These are phyloP conservation scores for Raffaelea arxii DNA, from an alignment of 2,329 filamentous ascomycete genomes.

Conservation along the genomic window DNA sequence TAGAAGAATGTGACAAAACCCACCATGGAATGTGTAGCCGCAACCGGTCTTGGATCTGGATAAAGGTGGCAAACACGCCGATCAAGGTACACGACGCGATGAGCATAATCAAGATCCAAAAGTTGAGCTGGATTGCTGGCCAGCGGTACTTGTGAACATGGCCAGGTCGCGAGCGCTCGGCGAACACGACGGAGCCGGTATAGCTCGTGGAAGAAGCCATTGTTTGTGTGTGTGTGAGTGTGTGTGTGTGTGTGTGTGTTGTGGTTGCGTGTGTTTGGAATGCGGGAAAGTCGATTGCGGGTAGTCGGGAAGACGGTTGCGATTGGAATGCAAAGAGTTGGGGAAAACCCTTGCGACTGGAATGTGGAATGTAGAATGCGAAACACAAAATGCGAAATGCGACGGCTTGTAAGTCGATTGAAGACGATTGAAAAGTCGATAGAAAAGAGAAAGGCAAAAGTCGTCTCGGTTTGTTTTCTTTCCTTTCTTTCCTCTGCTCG, in stretches of 20 bases:
- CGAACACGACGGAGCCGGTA: slow-evolving; percentile 7
- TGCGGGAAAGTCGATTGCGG: no score
- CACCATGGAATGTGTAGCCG: slow-evolving; percentile 50
- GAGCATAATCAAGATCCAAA: slow-evolving; percentile 60
- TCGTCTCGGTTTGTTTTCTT: no score
- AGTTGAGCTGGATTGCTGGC: slow-evolving; percentile 56
- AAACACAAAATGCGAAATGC: no score
- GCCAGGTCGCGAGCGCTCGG: slow-evolving; percentile 27
- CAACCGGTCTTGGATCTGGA: slow-evolving; percentile 47
- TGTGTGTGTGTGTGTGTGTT: background rate
- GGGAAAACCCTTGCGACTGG: no score
- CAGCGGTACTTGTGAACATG: slow-evolving; percentile 55
- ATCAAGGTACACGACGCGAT: slow-evolving; percentile 48
- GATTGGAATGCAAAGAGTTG: no score
- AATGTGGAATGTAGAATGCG: no score
- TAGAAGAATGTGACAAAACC: background rate
- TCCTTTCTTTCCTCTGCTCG: no score
- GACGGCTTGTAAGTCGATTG: no score
- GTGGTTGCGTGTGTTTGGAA: background rate
- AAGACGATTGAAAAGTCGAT: no score
- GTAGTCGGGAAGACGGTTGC: no score
- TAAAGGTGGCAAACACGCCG: slow-evolving; percentile 51
- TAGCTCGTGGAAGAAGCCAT: slow-evolving; percentile 5
- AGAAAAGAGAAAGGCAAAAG: no score
- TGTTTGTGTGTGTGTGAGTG: background rate